Conservation (phyloP, 31 red algal species). For the Asparagopsis taxiformis region DNA sequence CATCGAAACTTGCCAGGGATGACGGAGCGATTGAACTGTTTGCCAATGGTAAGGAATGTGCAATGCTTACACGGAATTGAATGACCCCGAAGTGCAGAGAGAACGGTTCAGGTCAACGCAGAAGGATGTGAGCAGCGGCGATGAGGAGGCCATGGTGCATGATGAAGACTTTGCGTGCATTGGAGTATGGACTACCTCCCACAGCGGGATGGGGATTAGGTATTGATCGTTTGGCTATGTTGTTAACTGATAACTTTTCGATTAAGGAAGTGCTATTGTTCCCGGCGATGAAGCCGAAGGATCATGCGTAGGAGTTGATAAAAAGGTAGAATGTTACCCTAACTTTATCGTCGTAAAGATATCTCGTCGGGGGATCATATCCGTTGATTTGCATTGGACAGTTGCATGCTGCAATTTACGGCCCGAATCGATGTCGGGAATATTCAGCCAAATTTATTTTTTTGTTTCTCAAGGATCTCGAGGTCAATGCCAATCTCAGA, state of each 20-base stretch:
- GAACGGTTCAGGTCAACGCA: no score
- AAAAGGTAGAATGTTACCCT: no score
- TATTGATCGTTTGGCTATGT: slow-evolving; percentile 57
- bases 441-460: no score
- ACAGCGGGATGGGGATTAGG: slow-evolving; percentile 70
- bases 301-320: no score
- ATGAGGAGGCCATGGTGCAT: slow-evolving; percentile 73
- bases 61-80: slow-evolving; percentile 98
- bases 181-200: slow-evolving; percentile 73
- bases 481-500: no score
- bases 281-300: slow-evolving; percentile 71
- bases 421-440: no score
- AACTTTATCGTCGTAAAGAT: no score
- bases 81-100: slow-evolving; percentile 93
- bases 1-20: slow-evolving; percentile 77
- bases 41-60: slow-evolving; percentile 89
- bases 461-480: no score
- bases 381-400: no score
- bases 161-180: slow-evolving; percentile 76
- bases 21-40: slow-evolving; percentile 98
- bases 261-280: slow-evolving; percentile 77
- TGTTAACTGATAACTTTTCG: slow-evolving; percentile 54
- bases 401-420: no score
- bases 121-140: no score
- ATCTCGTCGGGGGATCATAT: no score